Base-by-base conservation (phyloP, 305 asterid species). In the Solanum hybrid region DNA sequence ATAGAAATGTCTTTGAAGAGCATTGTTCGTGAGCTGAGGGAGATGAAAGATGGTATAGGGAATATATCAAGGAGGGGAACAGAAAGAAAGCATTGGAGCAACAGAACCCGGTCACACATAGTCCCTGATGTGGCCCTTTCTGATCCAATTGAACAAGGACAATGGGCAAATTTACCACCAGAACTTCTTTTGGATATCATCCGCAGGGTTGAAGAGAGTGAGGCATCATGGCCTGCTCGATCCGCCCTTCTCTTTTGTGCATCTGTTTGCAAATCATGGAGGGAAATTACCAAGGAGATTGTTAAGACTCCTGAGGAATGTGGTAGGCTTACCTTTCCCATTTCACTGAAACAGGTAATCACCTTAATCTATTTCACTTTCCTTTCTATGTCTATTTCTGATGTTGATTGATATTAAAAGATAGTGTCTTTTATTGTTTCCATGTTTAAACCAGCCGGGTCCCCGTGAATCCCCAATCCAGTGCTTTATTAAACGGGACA, bases 151-250 rank as follows among this genome's bases (percentile, higher is more conserved):
- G 94, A 91, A 91, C 96, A 95, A 90, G 96, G 97, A 60, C 89
- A 92, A 86, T 95, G 97, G 96, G 96, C 96, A 20, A 92, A 93
- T 92, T 90, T 96, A 88, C 96, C 97, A 0, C 95, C 97, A 0
- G 97, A 94, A 87, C 91, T 96, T 92, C 95, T 93, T 89, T 88
- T 94, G 91, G 97, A 96, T 90, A 95, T 95, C 87, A 92, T 95
- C 46, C 91, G 92, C 36, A 92, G 96, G 90, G 96, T 96, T 78
- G 98, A 96, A 90, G 95, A 95, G 95, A 94, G 96, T 60, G 98
- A 96, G 91, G 92, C 94, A 10, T 94, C 94, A 17, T 96, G 98
- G 98, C 98, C 98, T 64, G 98, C 97, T n/a, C 92, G 98, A 86
- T 91, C 92, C 0, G 96, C 93, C 31, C 94, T 96, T 66, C 93